Percentiles rank a stretch among this genome's conserved stretches.
phyloP scores from a whole-genome alignment of 257 asterid species.

The Sherardia arvensis region DNA sequence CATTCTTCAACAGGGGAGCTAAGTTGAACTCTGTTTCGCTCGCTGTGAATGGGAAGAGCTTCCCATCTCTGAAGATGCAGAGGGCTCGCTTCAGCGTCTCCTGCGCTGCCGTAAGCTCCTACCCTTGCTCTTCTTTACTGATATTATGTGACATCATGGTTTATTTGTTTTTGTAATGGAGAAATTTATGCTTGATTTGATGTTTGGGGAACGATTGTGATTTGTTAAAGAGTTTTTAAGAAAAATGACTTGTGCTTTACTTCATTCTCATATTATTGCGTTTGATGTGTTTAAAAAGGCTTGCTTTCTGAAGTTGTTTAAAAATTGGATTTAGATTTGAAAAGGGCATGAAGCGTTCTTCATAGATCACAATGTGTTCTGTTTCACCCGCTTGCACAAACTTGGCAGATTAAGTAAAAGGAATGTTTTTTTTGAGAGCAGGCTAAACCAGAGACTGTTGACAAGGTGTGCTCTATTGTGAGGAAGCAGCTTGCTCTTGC shows the following conservation, averaged over 20 bases:
- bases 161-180: background rate
- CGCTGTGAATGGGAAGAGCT: slow-evolving; percentile 22
- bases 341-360: background rate
- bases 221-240: background rate
- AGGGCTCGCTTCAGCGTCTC: slow-evolving; percentile 48
- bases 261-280: background rate
- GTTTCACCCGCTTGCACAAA: background rate
- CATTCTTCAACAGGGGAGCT: slow-evolving; percentile 11
- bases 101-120: slow-evolving; percentile 45
- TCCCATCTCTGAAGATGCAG: slow-evolving; percentile 31
- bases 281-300: background rate
- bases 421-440: slow-evolving; percentile 21
- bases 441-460: slow-evolving; percentile 89
- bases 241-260: background rate
- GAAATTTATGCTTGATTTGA: background rate
- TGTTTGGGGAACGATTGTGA: background rate
- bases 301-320: background rate
- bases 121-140: background rate
- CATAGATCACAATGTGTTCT: background rate
- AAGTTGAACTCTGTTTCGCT: slow-evolving; percentile 23
- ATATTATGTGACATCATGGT: background rate
- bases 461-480: slow-evolving; percentile 71
- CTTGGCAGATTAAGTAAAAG: background rate
- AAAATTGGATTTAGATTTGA: background rate
- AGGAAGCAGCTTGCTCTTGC: slow-evolving; percentile 83